phyloP scores from a whole-genome alignment of 345 rosid genomes.

The Carallia pectinifolia region DNA sequence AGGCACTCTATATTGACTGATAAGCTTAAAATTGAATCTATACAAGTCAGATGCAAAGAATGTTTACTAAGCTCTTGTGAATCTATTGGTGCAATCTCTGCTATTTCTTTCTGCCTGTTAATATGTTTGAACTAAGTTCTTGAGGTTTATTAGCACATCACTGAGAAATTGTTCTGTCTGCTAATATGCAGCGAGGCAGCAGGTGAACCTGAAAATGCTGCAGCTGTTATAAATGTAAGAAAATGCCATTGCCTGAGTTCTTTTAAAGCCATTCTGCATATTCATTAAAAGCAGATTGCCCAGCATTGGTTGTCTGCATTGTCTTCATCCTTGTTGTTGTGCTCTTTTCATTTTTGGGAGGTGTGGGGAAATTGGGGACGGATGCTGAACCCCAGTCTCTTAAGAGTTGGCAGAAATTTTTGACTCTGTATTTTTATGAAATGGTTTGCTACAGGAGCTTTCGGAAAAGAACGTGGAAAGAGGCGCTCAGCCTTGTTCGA shows the following conservation, averaged over 20 bases:
- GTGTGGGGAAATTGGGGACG: neutral
- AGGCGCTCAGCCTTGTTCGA: constrained; percentile 57
- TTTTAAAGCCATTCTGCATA: neutral
- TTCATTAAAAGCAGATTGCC: neutral
- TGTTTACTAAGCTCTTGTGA: constrained; percentile 1
- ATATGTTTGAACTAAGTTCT: constrained; percentile 10
- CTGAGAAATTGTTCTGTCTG: constrained; percentile 20
- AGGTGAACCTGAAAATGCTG: constrained; percentile 39
- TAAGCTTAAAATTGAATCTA: too few species aligned
- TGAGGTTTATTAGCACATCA: neutral
- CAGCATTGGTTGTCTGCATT: too few species aligned
- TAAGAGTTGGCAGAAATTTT: too few species aligned
- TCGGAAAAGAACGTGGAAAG: constrained; percentile 41
- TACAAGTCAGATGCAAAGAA: neutral
- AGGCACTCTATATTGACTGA: constrained; percentile 1
- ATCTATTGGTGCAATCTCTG: constrained; percentile 1
- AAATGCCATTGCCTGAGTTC: neutral
- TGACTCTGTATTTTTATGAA: neutral
- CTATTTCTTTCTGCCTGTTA: constrained; percentile 22
- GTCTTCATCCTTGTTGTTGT: neutral
- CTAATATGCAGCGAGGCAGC: constrained; percentile 45
- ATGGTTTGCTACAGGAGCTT: constrained; percentile 37
- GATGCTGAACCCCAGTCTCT: neutral
- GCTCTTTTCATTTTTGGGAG: too few species aligned
- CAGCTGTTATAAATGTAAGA: constrained; percentile 46